Evolutionary conservation across 306 rosid species (phyloP).

Genomic region (Chamaecrista fasciculata): DNA sequence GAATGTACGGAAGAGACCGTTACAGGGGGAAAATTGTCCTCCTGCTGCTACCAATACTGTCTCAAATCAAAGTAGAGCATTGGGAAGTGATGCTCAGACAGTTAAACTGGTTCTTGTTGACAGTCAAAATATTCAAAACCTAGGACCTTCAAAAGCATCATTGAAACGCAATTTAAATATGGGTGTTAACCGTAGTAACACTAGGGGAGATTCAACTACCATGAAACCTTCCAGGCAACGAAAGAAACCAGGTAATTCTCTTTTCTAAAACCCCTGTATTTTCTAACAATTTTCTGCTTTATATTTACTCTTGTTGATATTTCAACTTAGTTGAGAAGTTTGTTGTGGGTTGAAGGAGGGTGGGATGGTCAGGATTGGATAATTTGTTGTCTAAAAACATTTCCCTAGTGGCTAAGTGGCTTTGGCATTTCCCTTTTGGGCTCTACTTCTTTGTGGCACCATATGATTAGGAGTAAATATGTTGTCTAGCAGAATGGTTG

Average conservation of each 20-base stretch:
- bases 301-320: conserved; percentile 18
- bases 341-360: too few relatives aligned
- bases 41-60: conserved; percentile 43
- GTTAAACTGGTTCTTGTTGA: conserved; percentile 81
- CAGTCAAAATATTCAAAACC: conserved; percentile 81
- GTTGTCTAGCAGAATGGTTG: too few relatives aligned
- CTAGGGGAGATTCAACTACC: conserved; percentile 67
- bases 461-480: too few relatives aligned
- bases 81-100: conserved; percentile 67
- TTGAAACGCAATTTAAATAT: conserved; percentile 64
- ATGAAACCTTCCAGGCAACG: conserved; percentile 82
- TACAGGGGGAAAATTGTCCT: conserved; percentile 64
- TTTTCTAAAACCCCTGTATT: conserved; percentile 11
- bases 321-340: too few relatives aligned
- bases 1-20: conserved; percentile 68
- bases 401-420: too few relatives aligned
- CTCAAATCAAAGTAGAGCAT: conserved; percentile 62
- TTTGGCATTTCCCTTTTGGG: too few relatives aligned
- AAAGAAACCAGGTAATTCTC: conserved; percentile 76
- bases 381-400: too few relatives aligned
- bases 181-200: conserved; percentile 67
- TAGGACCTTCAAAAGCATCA: conserved; percentile 76
- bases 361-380: too few relatives aligned
- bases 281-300: conserved; percentile 18
- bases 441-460: too few relatives aligned